Evolutionary conservation across 108 stramenopile species (phyloP), one percentile per base, ranked within the genome.

Genomic region (Pseudonitzschia delicatissima): DNA sequence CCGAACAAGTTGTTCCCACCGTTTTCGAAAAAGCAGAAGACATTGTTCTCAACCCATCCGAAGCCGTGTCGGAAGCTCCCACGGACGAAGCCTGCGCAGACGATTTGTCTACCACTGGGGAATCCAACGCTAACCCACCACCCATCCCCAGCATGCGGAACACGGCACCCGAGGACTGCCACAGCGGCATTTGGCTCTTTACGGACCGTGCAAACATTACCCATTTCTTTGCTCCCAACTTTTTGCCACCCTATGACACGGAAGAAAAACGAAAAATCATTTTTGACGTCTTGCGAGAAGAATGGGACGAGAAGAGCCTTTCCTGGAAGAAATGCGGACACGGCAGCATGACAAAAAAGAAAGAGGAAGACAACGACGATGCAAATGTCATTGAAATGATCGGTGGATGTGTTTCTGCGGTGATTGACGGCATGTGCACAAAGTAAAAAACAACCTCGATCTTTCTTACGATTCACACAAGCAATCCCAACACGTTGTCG

Each of bases 201-300:
- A 76, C 79, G 20, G 89, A 93, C 62, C 81, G 92, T 6, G 76
- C 85, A 2, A 87, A 79, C 62, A 85, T 86, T 67, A 87, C 87
- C 9, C 89, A 93, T 58, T 83, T 78, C 51, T 91, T 93, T 64
- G 53, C 68, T n/a, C 92, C 92, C 59, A 93, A 93, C 70, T 93
- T 93, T 64, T 77, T 89, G 1, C 92, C 89, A 33, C 92, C 92
- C 7, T 93, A 93, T 64, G 78, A 93, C 65, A 89, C 87, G 8
- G 76, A 81, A 27, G 82, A 85, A 40, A 93, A 91, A 71, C 72
- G 78, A 59, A 71, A 80, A 57, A 82, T 89, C 25, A 93, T 93
- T 52, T 68, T 88, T 40, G 82, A 85, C 37, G 82, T 84, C 42
- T 69, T 93, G 62, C 68, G 65, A 0, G 87, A 93, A 57, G 84